Evolutionary conservation across 306 rosid genomes (phyloP), one percentile per base, ranked within the genome.

Genomic region (Trifolium dubium): DNA sequence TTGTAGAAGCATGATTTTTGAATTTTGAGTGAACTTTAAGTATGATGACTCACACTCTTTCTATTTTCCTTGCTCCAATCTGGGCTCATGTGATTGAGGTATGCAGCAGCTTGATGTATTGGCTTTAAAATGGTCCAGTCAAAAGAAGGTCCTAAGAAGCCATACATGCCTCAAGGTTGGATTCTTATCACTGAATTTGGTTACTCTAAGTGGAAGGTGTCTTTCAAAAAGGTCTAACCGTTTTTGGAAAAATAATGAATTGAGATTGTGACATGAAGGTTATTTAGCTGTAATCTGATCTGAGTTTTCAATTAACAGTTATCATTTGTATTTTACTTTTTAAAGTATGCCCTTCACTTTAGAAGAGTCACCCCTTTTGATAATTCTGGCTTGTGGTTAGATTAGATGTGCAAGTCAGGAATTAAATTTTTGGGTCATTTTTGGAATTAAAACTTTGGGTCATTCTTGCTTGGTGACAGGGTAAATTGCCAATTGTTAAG

Each of bases 1-100:
- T 85, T 47, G 89, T 82, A 39, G 90, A 85, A 80, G 91, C 81
- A 12, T 89, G 80, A 87, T 44, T 67, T 50, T 74, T 59, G 80
- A 87, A 50, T 67, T 50, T 74, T 59, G 7, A 53, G 30, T 75
- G 61, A 55, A 67, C 60, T 54, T 43, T 2, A 70, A 69, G 74
- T 32, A 55, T 41, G 55, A 64, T 54, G 49, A 67, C 54, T 72
- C 65, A 49, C 71, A 12, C 66, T 13, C 18, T 28, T 31, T 58
- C 9, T 58, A 51, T 69, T 47, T 63, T 49, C 61, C 49, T 59
- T 18, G 34, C 61, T 9, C n/a, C 75, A 78, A 67, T 47, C 66
- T 76, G 19, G 28, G 8, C 60, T 54, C 30, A 29, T 60, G 35
- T 28, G 67, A 15, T 63, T 67, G 49, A 64, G 77, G 31, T 41